Evolutionary conservation across 2,329 filamentous ascomycete genomes (phyloP).

Genomic region (Sporothrix pseudoabietina): DNA sequence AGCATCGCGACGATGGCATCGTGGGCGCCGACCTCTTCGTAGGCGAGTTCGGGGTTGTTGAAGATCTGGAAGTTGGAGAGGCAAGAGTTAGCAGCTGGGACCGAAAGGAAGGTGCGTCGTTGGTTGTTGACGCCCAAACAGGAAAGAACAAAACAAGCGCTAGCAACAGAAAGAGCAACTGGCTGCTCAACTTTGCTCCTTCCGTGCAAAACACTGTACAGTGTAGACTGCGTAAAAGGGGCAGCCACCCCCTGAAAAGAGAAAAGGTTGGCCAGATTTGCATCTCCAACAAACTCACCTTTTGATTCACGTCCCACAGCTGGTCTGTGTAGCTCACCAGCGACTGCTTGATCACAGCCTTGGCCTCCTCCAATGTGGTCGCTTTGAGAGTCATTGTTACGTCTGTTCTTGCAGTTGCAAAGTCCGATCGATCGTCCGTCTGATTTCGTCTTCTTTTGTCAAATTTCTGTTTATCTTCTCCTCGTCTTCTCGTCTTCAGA

Average conservation of each 20-base stretch:
- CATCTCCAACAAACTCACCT: conserved; percentile 16
- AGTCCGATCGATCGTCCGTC: neutral
- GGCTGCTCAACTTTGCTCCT: neutral
- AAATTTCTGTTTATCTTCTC: neutral
- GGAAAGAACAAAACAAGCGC: neutral
- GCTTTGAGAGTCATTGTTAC: conserved; percentile 20
- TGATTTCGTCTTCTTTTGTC: neutral
- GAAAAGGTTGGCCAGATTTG: neutral
- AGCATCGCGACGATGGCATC: conserved; percentile 51
- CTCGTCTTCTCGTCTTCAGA: neutral
- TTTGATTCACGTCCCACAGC: conserved; percentile 29
- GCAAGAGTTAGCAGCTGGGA: neutral
- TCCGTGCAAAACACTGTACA: neutral
- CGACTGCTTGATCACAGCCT: conserved; percentile 19
- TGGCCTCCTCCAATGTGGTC: neutral
- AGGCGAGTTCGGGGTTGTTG: conserved; percentile 52
- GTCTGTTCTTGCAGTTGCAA: neutral
- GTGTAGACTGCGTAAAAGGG: neutral
- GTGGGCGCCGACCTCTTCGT: conserved; percentile 54
- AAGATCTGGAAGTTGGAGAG: conserved; percentile 37
- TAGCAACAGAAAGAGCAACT: neutral
- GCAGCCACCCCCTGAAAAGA: neutral
- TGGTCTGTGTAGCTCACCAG: conserved; percentile 18
- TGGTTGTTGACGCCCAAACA: neutral
- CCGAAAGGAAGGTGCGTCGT: neutral